phyloP scores from a whole-genome alignment of 768 basidiomycete species.

The Fomitopsis serialis region DNA sequence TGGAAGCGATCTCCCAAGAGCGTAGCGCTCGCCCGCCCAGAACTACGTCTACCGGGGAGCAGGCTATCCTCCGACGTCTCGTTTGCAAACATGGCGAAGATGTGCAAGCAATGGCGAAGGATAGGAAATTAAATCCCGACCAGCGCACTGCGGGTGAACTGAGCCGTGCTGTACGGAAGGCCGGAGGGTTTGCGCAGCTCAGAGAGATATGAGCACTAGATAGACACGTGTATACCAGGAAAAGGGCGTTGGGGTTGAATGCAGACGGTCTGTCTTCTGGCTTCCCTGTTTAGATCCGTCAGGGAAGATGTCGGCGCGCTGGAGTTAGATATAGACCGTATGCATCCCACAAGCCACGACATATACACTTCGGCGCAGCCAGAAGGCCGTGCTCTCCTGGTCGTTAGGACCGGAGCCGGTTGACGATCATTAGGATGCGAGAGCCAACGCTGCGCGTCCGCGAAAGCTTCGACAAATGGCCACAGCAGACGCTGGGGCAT shows the following conservation, averaged over 20 bases:
- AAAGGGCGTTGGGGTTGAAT: background rate
- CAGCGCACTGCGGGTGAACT: conserved; percentile 85
- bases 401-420: too few species aligned
- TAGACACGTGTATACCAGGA: conserved; percentile 2
- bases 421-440: too few species aligned
- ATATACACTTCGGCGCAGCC: too few species aligned
- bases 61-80: conserved; percentile 58
- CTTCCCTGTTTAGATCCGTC: background rate
- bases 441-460: too few species aligned
- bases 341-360: too few species aligned
- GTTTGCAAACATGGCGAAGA: conserved; percentile 69
- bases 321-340: too few species aligned
- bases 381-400: too few species aligned
- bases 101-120: conserved; percentile 70
- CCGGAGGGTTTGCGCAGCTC: conserved; percentile 38
- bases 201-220: too few species aligned
- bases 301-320: background rate
- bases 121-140: conserved; percentile 72
- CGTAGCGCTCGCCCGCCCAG: conserved; percentile 29
- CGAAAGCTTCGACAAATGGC: too few species aligned
- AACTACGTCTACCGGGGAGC: conserved; percentile 66
- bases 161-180: conserved; percentile 52
- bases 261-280: background rate
- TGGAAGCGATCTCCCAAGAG: conserved; percentile 55
- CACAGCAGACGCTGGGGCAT: too few species aligned